Evolutionary conservation across 352 stramenopile genomes (phyloP), one percentile per base, ranked within the genome.

Genomic region (Detonula confervacea): DNA sequence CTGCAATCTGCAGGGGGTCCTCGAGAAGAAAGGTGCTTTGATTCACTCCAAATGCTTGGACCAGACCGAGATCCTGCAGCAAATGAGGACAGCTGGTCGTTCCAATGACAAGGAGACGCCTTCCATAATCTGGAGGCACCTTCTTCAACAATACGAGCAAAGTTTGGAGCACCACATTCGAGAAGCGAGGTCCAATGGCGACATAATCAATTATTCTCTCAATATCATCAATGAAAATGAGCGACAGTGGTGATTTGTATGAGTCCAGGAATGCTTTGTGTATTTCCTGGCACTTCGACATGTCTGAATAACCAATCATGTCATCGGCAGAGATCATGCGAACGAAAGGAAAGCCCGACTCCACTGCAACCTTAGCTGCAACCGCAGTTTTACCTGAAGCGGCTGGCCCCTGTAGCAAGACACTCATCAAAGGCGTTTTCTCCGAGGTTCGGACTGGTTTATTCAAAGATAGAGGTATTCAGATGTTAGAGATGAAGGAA

Each of bases 191-290:
- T 14, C 97, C 97, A 55, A 99, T 92, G 25, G 85, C 86, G 11
- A 97, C 90, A 78, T 97, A 99, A 82, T 99, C 97, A 84, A 99
- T 98, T 42, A 99, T 92, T 16, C 97, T 95, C 89, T 99, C 98
- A 74, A 99, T 97, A 85, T 99, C 97, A 88, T 99, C 98, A 49
- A 99, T 95, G 69, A 99, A 97, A 87, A 99, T 99, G 70, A 99
- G 95, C 20, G 96, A 98, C 9, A 99, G 90, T 0, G 97, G 94
- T 42, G 96, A 98, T 79, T 98, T 98, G 88, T 99, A 99, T 3
- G 97, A 97, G 88, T 99, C 97, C 77, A 98, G 93, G 61, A 94
- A 94, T 0, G 97, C 87, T 59, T 95, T 98, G 87, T 98, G 95
- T 60, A 98, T 97, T 86, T 94, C 94, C 71, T 93, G 92, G 69